Evolutionary conservation across 176 grass and related monocot species (phyloP), one percentile per base, ranked within the genome.

Genomic region (Phragmites australis): DNA sequence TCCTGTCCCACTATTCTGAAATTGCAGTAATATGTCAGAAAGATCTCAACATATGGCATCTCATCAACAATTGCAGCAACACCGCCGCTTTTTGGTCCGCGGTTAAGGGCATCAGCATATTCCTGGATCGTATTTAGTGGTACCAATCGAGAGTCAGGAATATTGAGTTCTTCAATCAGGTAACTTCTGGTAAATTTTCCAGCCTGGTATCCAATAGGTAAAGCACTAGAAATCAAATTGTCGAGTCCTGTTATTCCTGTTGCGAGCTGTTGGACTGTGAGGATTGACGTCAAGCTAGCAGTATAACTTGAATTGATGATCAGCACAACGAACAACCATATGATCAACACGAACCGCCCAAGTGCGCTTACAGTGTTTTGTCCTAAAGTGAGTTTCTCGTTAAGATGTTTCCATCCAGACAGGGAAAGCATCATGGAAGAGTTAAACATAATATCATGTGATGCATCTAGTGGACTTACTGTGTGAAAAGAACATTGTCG

Each of bases 251-350:
- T 87, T 75, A 97, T 90, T 47, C 92, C 92, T 3, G 85, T 77
- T 32, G 86, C 70, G 14, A 97, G 90, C 46, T 97, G 95, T 85
- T 97, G 88, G 31, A 94, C 88, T 11, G 92, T 97, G 66, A 97
- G 90, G 71, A 97, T 93, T 56, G 95, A 94, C 9, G 95, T 97
- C 80, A 97, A 62, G 75, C 85, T 94, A 76, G 95, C 92, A 25
- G 95, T 94, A 76, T 97, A 97, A 47, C 95, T 97, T 75, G 95
- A 97, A 64, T 81, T 94, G 77, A 94, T 87, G 76, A 97, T 94
- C 74, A 97, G 81, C 55, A 94, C 92, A 30, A 94, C 88, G 31
- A 93, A 97, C 61, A 97, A 16, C 95, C 92, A 97, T 87, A 94
- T 88, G 44, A 97, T 85, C 72, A 97, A 29, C 59, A 97, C 92